phyloP scores from a whole-genome alignment of 2,329 filamentous ascomycete genomes.

The Cladophialophora yegresii region DNA sequence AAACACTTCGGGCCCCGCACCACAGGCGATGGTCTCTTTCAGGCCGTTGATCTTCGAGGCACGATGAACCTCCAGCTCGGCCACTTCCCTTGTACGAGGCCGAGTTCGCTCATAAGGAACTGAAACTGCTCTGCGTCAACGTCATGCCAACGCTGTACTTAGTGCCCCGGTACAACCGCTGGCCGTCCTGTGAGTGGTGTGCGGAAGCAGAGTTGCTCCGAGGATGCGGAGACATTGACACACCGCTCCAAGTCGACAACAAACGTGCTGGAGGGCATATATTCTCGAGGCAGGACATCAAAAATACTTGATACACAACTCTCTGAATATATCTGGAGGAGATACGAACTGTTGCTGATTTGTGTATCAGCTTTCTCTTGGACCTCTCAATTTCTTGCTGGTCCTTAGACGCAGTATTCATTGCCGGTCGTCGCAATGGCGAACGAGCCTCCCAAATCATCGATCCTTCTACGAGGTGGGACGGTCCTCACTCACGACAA shows the following conservation, averaged over 20 bases:
- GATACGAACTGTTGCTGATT: neutral
- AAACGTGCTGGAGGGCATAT: neutral
- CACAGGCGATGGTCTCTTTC: neutral
- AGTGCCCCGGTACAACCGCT: neutral
- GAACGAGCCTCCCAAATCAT: neutral
- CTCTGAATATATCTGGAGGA: neutral
- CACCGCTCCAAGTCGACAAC: neutral
- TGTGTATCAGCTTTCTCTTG: neutral
- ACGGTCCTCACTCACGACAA: conserved; percentile 28
- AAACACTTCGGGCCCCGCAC: neutral
- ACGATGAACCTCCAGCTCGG: neutral
- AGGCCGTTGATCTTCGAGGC: neutral
- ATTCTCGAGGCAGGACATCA: neutral
- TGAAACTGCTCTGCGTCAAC: neutral
- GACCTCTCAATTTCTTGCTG: neutral
- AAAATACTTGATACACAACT: neutral
- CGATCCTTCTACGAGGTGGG: conserved; percentile 28
- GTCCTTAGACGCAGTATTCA: neutral
- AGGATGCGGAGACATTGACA: conserved; percentile 7
- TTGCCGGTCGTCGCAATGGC: neutral
- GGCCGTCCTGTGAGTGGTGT: neutral
- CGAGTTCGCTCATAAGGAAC: neutral
- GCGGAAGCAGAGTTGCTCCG: conserved; percentile 4
- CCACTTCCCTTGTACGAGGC: neutral
- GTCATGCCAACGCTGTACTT: neutral